A percentile compares a stretch with the other conserved stretches of the same genome.
Conservation (phyloP, 345 rosid genomes). For the Eucalyptus regnans region DNA sequence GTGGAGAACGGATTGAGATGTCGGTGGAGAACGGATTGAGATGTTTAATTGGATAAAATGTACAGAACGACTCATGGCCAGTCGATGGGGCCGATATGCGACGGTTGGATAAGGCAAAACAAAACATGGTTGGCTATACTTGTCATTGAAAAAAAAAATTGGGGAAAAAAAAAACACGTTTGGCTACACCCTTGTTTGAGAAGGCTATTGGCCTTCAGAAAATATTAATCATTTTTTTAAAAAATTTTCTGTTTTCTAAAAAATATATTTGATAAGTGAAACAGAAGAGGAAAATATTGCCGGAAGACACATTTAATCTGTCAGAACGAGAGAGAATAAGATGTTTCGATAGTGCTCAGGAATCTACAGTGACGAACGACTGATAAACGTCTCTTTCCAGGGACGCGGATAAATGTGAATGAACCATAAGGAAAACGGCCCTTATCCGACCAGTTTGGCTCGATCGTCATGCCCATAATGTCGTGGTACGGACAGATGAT, state of each 20-base stretch:
- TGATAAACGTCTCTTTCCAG: neutral
- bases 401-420: neutral
- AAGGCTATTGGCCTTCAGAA: neutral
- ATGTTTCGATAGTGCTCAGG: fast-evolving
- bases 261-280: neutral
- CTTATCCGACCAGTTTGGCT: neutral
- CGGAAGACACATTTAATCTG: neutral
- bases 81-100: neutral
- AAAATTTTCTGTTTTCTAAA: neutral
- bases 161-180: fast-evolving
- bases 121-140: neutral
- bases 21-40: neutral
- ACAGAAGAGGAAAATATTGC: neutral
- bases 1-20: neutral
- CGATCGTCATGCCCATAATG: neutral
- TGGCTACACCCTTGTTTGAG: neutral
- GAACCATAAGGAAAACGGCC: neutral
- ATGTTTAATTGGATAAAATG: neutral
- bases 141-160: neutral
- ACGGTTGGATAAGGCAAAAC: neutral
- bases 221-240: neutral
- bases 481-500: neutral
- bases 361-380: fast-evolving
- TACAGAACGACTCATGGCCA: neutral
- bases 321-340: neutral